These are phyloP conservation scores for Syzygium grande DNA, from an alignment of 345 rosid genomes.

Conservation along the genomic window DNA sequence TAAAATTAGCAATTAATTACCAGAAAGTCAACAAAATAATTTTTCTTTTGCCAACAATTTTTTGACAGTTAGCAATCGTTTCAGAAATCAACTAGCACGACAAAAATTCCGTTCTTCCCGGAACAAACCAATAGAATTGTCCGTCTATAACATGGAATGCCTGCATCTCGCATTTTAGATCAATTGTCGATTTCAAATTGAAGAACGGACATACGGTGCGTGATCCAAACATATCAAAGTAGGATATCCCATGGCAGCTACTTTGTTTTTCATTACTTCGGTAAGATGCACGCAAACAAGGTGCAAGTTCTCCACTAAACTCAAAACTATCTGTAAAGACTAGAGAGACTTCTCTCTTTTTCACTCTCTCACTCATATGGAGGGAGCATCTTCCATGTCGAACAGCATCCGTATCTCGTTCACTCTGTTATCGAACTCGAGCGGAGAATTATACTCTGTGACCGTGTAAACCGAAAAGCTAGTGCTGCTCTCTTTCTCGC, in stretches of 20 bases:
- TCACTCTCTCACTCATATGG: not conserved
- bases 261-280: not conserved
- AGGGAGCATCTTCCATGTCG: constrained; percentile 20
- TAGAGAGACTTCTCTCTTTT: not conserved
- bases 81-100: too few species aligned
- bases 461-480: constrained; percentile 39
- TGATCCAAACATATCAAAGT: not conserved
- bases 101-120: too few species aligned
- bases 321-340: not conserved
- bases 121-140: too few species aligned
- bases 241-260: not conserved
- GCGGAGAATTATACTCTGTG: constrained; percentile 85
- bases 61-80: too few species aligned
- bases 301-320: not conserved
- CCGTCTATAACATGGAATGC: not conserved
- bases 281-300: not conserved
- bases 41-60: too few species aligned
- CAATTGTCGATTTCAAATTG: rapidly evolving
- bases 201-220: not conserved
- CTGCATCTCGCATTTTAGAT: not conserved
- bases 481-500: not conserved
- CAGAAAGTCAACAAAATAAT: too few species aligned
- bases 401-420: constrained; percentile 75
- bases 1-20: too few species aligned
- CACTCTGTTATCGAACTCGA: constrained; percentile 54